phyloP scores from a whole-genome alignment of 352 stramenopile genomes.

The Phytopythium chamaehyphon region DNA sequence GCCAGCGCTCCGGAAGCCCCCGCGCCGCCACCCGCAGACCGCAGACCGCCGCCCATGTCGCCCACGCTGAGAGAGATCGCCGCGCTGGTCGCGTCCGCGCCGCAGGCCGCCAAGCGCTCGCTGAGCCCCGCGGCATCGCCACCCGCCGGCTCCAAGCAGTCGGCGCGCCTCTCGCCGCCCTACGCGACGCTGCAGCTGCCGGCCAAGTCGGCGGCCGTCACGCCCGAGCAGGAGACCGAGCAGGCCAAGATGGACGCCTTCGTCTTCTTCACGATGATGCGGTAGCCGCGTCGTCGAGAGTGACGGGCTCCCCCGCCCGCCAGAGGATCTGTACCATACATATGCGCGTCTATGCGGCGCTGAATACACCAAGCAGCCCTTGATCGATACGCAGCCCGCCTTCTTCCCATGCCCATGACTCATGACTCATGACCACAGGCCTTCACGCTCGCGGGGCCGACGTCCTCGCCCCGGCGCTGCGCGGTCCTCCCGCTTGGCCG shows the following conservation, averaged over 20 bases:
- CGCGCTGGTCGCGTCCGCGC: slow-evolving; percentile 18
- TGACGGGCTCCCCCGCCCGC: too few species aligned
- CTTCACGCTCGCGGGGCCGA: neutral
- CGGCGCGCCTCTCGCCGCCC: slow-evolving; percentile 19
- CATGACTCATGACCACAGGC: neutral
- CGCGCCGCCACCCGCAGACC: slow-evolving; percentile 21
- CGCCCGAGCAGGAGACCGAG: slow-evolving; percentile 22
- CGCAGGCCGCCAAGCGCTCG: slow-evolving; percentile 26
- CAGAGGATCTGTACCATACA: too few species aligned
- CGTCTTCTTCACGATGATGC: slow-evolving; percentile 42
- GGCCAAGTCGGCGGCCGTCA: slow-evolving; percentile 11
- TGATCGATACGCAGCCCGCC: too few species aligned
- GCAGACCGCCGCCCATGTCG: slow-evolving; percentile 27
- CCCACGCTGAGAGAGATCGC: slow-evolving; percentile 43
- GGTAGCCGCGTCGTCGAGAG: slow-evolving; percentile 13
- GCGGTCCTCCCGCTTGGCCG: neutral
- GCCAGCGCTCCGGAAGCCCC: slow-evolving; percentile 34
- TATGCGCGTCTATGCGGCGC: neutral
- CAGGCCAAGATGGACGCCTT: slow-evolving; percentile 43
- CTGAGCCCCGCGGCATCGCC: slow-evolving; percentile 17
- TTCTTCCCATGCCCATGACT: too few species aligned
- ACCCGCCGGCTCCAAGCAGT: slow-evolving; percentile 16
- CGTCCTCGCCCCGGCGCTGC: slow-evolving; percentile 3
- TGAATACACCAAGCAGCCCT: too few species aligned
- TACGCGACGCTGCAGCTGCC: slow-evolving; percentile 12